phyloP scores from a whole-genome alignment of 495 filamentous ascomycete genomes.

The Friedmanniomyces simplex region DNA sequence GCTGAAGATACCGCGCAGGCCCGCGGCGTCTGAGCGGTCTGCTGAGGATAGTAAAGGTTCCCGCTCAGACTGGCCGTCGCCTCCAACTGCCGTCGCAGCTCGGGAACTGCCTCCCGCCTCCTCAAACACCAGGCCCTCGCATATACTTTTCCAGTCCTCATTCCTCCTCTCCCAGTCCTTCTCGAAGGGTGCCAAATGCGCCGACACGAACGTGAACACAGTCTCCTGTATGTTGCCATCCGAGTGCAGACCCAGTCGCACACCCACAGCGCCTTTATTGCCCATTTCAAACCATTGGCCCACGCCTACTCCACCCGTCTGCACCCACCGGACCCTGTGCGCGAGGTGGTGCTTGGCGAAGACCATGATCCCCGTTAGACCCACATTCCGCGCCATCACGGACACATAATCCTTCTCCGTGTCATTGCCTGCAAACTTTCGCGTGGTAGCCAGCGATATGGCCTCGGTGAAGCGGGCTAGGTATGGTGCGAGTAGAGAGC shows the following conservation, averaged over 20 bases:
- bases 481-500: constrained; percentile 66
- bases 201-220: constrained; percentile 71
- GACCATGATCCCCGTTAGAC: constrained; percentile 81
- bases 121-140: constrained; percentile 65
- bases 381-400: constrained; percentile 56
- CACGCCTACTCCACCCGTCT: constrained; percentile 67
- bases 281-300: constrained; percentile 74
- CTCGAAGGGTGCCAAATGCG: constrained; percentile 87
- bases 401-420: constrained; percentile 34
- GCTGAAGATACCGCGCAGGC: constrained; percentile 47
- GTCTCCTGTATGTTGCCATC: constrained; percentile 32
- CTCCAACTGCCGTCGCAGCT: constrained; percentile 11
- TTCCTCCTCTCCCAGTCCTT: constrained; percentile 60
- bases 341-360: constrained; percentile 53
- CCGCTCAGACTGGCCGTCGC: constrained; percentile 26
- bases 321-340: constrained; percentile 45
- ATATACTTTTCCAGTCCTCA: constrained; percentile 73
- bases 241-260: constrained; percentile 51
- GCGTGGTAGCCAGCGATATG: constrained; percentile 52
- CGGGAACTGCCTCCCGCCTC: constrained; percentile 20
- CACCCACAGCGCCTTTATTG: constrained; percentile 85
- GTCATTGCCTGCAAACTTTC: not conserved
- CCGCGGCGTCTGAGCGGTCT: not conserved
- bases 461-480: constrained; percentile 56
- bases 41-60: constrained; percentile 35